phyloP scores from a whole-genome alignment of 2,329 filamentous ascomycete genomes.

The Mariannaea sp. region DNA sequence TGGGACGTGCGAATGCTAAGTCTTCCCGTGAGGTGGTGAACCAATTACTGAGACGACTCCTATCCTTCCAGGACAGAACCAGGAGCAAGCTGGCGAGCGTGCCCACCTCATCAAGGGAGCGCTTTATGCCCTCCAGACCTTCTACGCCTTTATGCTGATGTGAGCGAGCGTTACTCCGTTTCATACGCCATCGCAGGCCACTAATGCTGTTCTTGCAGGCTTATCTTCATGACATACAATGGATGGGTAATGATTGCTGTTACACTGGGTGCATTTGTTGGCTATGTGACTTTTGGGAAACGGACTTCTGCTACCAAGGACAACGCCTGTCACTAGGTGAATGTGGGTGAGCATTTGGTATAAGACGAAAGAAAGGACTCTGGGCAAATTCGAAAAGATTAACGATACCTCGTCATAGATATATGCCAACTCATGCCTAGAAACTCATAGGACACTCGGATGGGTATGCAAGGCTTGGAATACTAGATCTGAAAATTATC shows the following conservation, averaged over 20 bases:
- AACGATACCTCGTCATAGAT: neutral
- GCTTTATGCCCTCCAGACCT: constrained; percentile 91
- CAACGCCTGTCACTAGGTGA: constrained; percentile 94
- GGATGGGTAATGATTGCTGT: constrained; percentile 96
- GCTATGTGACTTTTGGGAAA: constrained; percentile 81
- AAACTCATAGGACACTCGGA: neutral
- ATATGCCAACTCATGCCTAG: neutral
- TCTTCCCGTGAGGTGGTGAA: constrained; percentile 41
- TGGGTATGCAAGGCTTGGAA: neutral
- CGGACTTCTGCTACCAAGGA: constrained; percentile 75
- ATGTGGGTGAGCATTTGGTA: no score
- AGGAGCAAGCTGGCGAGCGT: constrained; percentile 64
- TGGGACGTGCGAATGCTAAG: constrained; percentile 41
- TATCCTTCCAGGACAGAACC: constrained; percentile 74
- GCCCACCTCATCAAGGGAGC: constrained; percentile 79
- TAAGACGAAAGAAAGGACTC: no score
- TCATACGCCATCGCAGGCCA: neutral
- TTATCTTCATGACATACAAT: constrained; percentile 99
- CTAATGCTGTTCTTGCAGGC: constrained; percentile 58
- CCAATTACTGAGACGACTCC: constrained; percentile 66
- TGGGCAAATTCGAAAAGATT: neutral
- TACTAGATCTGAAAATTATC: neutral
- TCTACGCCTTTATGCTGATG: constrained; percentile 99
- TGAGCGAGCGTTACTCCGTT: constrained; percentile 66
- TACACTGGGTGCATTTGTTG: constrained; percentile 83